Evolutionary conservation across 2,329 filamentous ascomycete genomes (phyloP).

Genomic region (Madurella fahalii): DNA sequence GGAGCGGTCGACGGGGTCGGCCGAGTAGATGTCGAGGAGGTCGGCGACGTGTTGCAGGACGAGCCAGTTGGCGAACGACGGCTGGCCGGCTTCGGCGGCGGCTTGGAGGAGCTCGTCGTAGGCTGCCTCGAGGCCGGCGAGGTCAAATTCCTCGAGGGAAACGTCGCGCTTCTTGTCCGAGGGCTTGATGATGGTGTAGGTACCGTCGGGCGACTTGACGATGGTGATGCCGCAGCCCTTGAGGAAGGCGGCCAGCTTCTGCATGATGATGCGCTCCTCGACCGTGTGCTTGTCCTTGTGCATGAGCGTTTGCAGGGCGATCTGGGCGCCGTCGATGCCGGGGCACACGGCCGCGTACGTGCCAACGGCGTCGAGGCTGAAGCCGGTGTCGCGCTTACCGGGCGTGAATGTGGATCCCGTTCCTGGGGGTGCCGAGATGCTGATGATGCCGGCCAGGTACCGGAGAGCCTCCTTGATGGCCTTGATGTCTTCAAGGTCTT

Average conservation of each 20-base stretch:
- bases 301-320: conserved; percentile 21
- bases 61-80: conserved; percentile 23
- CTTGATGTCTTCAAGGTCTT: conserved; percentile 20
- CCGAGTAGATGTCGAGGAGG: conserved; percentile 21
- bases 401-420: conserved; percentile 22
- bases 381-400: conserved; percentile 21
- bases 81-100: conserved; percentile 9
- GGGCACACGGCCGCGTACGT: conserved; percentile 55
- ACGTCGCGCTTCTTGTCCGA: conserved; percentile 25
- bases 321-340: conserved; percentile 68
- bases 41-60: conserved; percentile 22
- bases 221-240: conserved; percentile 35
- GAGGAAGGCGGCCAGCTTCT: conserved; percentile 26
- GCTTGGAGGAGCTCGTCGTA: conserved; percentile 17
- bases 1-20: conserved; percentile 11
- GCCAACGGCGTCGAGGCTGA: conserved; percentile 15
- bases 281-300: conserved; percentile 17
- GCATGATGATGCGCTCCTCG: conserved; percentile 19
- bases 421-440: conserved; percentile 23
- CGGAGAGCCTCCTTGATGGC: conserved; percentile 21
- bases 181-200: conserved; percentile 32
- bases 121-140: conserved; percentile 22
- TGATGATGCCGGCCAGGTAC: conserved; percentile 20
- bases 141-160: conserved; percentile 17
- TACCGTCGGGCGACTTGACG: conserved; percentile 33